These are phyloP conservation scores for Gossypium schwendimanii DNA, from an alignment of 441 rosid genomes.

Conservation along the genomic window DNA sequence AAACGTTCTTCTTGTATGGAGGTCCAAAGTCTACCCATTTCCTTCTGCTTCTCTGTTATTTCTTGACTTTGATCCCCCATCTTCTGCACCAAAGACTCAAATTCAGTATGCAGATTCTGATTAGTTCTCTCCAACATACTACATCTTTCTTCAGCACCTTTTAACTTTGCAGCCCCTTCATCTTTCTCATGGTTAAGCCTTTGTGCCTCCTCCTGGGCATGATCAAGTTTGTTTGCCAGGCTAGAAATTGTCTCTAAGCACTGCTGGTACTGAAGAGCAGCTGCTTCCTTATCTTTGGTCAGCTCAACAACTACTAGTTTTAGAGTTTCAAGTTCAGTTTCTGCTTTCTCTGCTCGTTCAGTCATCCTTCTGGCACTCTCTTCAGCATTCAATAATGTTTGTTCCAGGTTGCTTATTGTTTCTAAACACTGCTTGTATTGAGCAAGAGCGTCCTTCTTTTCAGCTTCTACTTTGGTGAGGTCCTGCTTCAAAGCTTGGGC, in stretches of 20 bases:
- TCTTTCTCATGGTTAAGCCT: constrained; percentile 63
- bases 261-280: constrained; percentile 55
- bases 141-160: constrained; percentile 78
- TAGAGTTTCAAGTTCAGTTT: constrained; percentile 56
- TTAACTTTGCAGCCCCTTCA: constrained; percentile 55
- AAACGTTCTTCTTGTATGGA: constrained; percentile 78
- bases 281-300: constrained; percentile 67
- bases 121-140: constrained; percentile 63
- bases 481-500: constrained; percentile 44
- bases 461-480: constrained; percentile 48
- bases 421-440: constrained; percentile 51
- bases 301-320: constrained; percentile 51
- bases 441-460: constrained; percentile 52
- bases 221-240: constrained; percentile 56
- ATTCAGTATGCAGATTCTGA: constrained; percentile 54
- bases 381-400: constrained; percentile 53
- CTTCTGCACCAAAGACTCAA: constrained; percentile 53
- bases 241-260: constrained; percentile 59
- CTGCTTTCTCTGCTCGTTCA: constrained; percentile 55
- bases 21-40: constrained; percentile 76
- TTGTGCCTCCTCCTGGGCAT: constrained; percentile 53
- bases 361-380: constrained; percentile 39
- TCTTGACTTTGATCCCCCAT: constrained; percentile 61
- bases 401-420: constrained; percentile 51
- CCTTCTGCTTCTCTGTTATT: constrained; percentile 77